These are phyloP conservation scores for Amanita polypyramis DNA, from an alignment of 768 basidiomycete genomes.

Conservation along the genomic window DNA sequence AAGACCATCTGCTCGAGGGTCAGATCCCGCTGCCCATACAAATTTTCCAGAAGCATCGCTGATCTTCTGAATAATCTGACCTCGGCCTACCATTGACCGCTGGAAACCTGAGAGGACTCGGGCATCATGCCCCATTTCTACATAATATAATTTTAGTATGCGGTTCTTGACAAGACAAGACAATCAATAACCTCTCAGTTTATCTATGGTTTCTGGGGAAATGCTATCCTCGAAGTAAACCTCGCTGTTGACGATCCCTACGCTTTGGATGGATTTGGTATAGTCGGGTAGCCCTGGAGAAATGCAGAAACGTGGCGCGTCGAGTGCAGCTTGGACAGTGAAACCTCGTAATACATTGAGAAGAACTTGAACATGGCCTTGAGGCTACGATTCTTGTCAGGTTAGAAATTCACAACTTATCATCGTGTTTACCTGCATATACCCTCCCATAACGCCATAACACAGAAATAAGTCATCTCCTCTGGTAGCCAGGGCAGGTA, in stretches of 20 bases:
- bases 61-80: slow-evolving; percentile 84
- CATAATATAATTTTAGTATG: slow-evolving; percentile 1
- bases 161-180: not conserved
- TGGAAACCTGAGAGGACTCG: slow-evolving; percentile 48
- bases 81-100: slow-evolving; percentile 65
- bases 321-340: slow-evolving; percentile 81
- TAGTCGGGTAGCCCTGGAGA: slow-evolving; percentile 71
- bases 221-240: slow-evolving; percentile 89
- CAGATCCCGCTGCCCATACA: slow-evolving; percentile 96
- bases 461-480: slow-evolving; percentile 78
- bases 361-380: slow-evolving; percentile 93
- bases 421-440: slow-evolving; percentile 57
- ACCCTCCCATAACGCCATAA: slow-evolving; percentile 89
- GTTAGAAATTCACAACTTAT: not conserved
- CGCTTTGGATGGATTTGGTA: slow-evolving; percentile 31
- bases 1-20: slow-evolving; percentile 81
- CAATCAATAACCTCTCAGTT: slow-evolving; percentile 49
- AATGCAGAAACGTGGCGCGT: slow-evolving; percentile 94
- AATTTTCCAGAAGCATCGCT: slow-evolving; percentile 50
- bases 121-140: slow-evolving; percentile 88
- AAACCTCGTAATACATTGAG: slow-evolving; percentile 84
- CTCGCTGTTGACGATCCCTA: slow-evolving; percentile 69
- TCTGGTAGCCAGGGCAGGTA: slow-evolving; percentile 76
- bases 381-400: slow-evolving; percentile 44
- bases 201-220: slow-evolving; percentile 44